Conservation (phyloP, 345 rosid species). For the Euphorbia tirucalli region DNA sequence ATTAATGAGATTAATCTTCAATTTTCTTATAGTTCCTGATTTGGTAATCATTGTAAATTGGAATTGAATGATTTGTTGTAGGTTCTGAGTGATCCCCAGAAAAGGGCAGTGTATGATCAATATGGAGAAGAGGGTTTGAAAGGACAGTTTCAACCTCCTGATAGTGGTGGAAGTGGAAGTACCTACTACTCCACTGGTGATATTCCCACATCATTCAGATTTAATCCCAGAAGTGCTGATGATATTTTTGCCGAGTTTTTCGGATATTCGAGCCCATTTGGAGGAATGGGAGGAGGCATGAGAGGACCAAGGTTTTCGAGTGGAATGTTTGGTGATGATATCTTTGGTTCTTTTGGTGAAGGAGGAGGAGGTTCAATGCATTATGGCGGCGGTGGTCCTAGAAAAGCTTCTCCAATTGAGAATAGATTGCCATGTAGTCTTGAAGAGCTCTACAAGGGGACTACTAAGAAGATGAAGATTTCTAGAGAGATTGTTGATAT, state of each 20-base stretch:
- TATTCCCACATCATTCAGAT: constrained; percentile 14
- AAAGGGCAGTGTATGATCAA: constrained; percentile 30
- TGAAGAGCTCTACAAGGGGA: constrained; percentile 28
- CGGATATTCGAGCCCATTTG: constrained; percentile 22
- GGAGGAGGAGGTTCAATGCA: constrained; percentile 25
- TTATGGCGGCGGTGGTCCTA: constrained; percentile 15
- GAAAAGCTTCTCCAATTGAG: constrained; percentile 26
- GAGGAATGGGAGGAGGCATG: constrained; percentile 25
- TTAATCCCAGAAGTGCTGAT: constrained; percentile 30
- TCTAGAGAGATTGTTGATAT: constrained; percentile 25
- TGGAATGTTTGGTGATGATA: constrained; percentile 20
- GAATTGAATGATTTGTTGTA: constrained; percentile 4
- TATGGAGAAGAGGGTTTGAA: constrained; percentile 36
- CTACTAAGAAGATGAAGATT: constrained; percentile 28
- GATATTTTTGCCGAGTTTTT: constrained; percentile 23
- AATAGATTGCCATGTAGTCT: constrained; percentile 24
- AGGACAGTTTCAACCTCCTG: constrained; percentile 27
- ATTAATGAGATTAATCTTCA: too few relatives aligned
- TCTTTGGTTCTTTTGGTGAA: constrained; percentile 17
- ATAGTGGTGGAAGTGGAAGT: constrained; percentile 8
- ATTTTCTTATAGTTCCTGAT: background rate
- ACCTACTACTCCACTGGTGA: constrained; percentile 25
- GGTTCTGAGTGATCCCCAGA: constrained; percentile 30
- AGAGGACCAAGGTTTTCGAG: constrained; percentile 13
- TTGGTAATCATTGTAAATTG: too few relatives aligned